Conservation (phyloP, 768 basidiomycete genomes). For the Termitomyces sp. region DNA sequence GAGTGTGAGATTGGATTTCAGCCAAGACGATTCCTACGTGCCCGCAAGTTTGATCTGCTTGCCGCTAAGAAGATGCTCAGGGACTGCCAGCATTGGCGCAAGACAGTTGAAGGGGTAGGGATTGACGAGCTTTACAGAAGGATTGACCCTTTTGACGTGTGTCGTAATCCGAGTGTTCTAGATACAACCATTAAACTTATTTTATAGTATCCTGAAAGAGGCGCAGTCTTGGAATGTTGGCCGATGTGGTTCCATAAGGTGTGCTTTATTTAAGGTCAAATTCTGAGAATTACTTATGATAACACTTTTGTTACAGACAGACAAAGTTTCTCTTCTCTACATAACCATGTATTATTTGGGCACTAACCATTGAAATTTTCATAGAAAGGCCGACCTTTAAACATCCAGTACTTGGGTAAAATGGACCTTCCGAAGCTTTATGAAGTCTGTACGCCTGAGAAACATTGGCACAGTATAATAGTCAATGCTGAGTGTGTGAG, state of each 20-base stretch:
- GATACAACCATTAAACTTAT: neutral
- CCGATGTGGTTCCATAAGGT: conserved; percentile 79
- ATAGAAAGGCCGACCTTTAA: conserved; percentile 67
- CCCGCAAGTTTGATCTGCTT: conserved; percentile 55
- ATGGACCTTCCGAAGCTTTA: conserved; percentile 55
- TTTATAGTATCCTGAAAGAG: conserved; percentile 63
- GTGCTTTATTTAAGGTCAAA: conserved; percentile 8
- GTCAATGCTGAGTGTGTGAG: conserved; percentile 57
- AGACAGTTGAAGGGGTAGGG: conserved; percentile 55
- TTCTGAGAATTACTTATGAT: neutral
- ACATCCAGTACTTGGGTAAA: conserved; percentile 58
- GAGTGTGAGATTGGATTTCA: neutral
- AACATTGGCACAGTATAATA: conserved; percentile 57
- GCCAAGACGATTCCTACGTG: conserved; percentile 68
- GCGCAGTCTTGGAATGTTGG: conserved; percentile 69
- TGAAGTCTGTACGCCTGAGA: conserved; percentile 50
- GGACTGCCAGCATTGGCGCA: conserved; percentile 66
- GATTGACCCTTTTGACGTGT: conserved; percentile 68
- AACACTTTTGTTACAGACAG: conserved; percentile 37
- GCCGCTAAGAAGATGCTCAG: conserved; percentile 60
- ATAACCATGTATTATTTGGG: neutral
- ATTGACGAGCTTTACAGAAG: conserved; percentile 57
- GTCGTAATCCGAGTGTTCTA: conserved; percentile 16
- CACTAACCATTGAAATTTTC: conserved; percentile 19
- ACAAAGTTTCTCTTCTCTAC: conserved; percentile 42